Percentiles rank a stretch among this genome's conserved stretches.
These are phyloP conservation scores for Croton setiger DNA, from an alignment of 441 rosid species.

Conservation along the genomic window DNA sequence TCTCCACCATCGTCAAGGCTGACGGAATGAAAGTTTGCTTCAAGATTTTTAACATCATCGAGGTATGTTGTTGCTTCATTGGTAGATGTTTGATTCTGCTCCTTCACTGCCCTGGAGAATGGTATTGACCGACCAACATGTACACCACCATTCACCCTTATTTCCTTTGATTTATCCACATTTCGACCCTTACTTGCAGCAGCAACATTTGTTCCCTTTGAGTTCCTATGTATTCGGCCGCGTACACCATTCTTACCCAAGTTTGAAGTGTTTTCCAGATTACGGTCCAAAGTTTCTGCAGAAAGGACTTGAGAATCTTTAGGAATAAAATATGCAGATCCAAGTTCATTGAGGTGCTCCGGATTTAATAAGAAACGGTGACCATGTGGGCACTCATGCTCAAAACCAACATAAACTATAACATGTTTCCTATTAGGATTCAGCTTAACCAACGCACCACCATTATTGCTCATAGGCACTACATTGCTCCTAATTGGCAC, in stretches of 20 bases:
- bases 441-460: constrained; percentile 35
- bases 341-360: constrained; percentile 63
- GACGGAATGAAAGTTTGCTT: constrained; percentile 37
- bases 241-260: constrained; percentile 36
- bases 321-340: constrained; percentile 42
- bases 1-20: constrained; percentile 51
- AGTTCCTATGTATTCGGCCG: constrained; percentile 44
- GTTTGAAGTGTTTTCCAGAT: constrained; percentile 35
- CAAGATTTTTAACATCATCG: constrained; percentile 33
- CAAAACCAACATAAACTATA: constrained; percentile 70
- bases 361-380: constrained; percentile 67
- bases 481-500: constrained; percentile 56
- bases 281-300: constrained; percentile 33
- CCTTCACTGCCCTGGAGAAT: constrained; percentile 35
- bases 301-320: constrained; percentile 35
- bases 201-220: constrained; percentile 35
- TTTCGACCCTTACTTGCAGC: constrained; percentile 42
- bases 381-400: constrained; percentile 84
- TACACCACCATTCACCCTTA: constrained; percentile 30
- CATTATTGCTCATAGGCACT: constrained; percentile 44
- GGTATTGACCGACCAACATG: constrained; percentile 24
- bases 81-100: constrained; percentile 30
- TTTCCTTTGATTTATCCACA: constrained; percentile 41
- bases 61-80: constrained; percentile 27
- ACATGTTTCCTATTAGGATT: constrained; percentile 40